A percentile compares a stretch with the other conserved stretches of the same genome.
phyloP scores from a whole-genome alignment of 23 red algal genomes.

The Gracilaria gracilis region DNA sequence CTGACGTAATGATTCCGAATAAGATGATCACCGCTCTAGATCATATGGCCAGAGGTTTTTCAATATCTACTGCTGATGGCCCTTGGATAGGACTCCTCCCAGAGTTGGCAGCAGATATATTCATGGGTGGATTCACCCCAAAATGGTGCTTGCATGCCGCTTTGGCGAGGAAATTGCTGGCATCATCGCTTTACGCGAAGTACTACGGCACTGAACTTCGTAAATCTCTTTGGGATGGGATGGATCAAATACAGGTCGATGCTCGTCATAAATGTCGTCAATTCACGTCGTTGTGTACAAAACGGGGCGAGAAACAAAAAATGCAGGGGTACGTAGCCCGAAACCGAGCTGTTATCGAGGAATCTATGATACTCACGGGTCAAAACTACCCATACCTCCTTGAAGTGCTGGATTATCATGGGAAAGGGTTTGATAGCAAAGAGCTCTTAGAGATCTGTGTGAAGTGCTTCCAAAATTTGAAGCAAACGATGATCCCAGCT shows the following conservation, averaged over 20 bases:
- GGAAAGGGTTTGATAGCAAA: neutral
- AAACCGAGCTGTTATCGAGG: neutral
- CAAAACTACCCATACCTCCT: conserved; percentile 21
- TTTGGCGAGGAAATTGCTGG: neutral
- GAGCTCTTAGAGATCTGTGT: neutral
- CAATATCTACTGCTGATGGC: neutral
- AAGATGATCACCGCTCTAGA: conserved; percentile 8
- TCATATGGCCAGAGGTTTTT: neutral
- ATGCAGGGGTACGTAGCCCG: neutral
- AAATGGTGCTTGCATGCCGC: conserved; percentile 2
- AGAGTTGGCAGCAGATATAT: conserved; percentile 25
- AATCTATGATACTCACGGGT: conserved; percentile 19
- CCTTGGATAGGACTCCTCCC: conserved; percentile 1
- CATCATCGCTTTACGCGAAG: neutral
- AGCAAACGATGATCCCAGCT: neutral
- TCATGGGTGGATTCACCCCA: conserved; percentile 2
- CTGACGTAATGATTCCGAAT: conserved; percentile 11
- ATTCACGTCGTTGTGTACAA: neutral
- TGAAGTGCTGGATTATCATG: neutral
- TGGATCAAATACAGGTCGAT: neutral
- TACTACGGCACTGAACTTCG: neutral
- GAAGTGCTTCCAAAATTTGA: neutral
- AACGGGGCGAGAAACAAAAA: neutral
- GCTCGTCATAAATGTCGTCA: neutral
- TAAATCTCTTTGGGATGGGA: neutral